These are phyloP conservation scores for Clitoria ternatea DNA, from an alignment of 306 rosid genomes.

Conservation along the genomic window DNA sequence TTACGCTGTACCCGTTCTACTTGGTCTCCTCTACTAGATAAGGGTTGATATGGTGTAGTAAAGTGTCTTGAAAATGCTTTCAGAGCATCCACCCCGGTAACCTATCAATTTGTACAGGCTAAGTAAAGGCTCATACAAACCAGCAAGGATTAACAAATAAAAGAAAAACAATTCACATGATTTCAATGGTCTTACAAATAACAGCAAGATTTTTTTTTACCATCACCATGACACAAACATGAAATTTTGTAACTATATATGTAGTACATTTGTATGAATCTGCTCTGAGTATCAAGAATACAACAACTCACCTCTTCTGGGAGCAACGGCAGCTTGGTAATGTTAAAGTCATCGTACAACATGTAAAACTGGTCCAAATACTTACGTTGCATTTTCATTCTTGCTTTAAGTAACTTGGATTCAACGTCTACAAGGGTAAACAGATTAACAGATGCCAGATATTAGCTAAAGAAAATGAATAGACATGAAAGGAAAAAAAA, in stretches of 20 bases:
- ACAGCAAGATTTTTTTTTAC: neutral
- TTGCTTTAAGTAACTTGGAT: conserved; percentile 86
- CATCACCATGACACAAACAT: neutral
- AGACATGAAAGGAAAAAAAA: too few relatives aligned
- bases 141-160: neutral
- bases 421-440: conserved; percentile 54
- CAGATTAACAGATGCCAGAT: neutral
- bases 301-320: conserved; percentile 77
- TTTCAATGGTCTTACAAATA: neutral
- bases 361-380: conserved; percentile 91
- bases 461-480: too few relatives aligned
- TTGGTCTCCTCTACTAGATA: conserved; percentile 32
- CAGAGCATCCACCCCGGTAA: conserved; percentile 85
- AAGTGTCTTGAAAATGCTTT: conserved; percentile 67
- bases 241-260: neutral
- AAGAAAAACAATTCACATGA: neutral
- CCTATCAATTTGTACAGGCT: conserved; percentile 44
- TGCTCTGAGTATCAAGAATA: neutral
- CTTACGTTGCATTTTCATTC: conserved; percentile 98
- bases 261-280: neutral
- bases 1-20: conserved; percentile 64
- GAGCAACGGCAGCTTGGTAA: conserved; percentile 90
- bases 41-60: conserved; percentile 53
- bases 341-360: conserved; percentile 93
- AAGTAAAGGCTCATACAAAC: conserved; percentile 8